Evolutionary conservation across 192 early-diverging fungal species (phyloP), one percentile per base, ranked within the genome.

Genomic region (Entomortierella beljakovae): DNA sequence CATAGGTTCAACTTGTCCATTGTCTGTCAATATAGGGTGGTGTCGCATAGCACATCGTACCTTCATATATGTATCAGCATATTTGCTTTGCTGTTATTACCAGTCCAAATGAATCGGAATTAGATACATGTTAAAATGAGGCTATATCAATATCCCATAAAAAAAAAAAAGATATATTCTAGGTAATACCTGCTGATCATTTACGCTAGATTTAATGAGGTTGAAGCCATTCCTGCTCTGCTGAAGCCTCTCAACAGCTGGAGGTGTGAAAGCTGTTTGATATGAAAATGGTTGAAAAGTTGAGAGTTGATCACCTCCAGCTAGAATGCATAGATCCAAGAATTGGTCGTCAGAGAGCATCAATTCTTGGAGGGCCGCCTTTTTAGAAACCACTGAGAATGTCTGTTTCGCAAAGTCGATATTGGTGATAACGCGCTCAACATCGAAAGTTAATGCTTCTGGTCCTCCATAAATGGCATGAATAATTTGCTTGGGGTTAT

Each of bases 321-420:
- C 92, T 60, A 95, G 77, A 60, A 95, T 91, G 74, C 93, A 95
- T 37, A 90, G 83, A 67, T 95, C 93, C 46, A 94, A 76, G 56
- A 95, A 87, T 57, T 92, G 93, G 13, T 94, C 92, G 31, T 87
- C 76, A 3, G 85, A 61, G 33, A 95, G 66, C 23, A 83, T 79
- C 54, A 93, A 73, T 67, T 90, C 88, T 48, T 64, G 67, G 16
- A 92, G 74, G 10, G 92, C 82, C 20, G 81, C 64, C 51, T 89
- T 88, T 67, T 92, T 93, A 61, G 77, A 86, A 34, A 94, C 71
- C 82, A 86, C 87, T 28, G 80, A 66, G 61, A 92, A 94, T 33
- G 88, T 87, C 22, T 84, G 82, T 80, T 91, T 91, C 71, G 76
- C 71, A 57, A 88, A 85, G 82, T 92, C 91, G 37, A 95, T 69